Conservation (phyloP, 371 early-diverging fungal genomes). For the Mucor plumbeus region DNA sequence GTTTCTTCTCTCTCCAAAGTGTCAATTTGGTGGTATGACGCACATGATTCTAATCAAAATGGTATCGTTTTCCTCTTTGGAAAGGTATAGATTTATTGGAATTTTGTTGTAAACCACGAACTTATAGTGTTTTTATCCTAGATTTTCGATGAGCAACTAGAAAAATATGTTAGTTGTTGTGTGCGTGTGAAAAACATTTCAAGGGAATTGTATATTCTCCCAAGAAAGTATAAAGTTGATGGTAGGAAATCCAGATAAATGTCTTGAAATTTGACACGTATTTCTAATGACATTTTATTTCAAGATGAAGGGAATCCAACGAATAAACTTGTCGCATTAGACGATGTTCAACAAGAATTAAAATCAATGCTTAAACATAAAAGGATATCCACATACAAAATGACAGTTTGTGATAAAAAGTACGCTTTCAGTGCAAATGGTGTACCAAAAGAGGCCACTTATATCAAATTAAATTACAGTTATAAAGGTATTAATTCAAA, state of each 20-base stretch:
- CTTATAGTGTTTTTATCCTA: neutral
- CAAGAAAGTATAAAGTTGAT: slow-evolving; percentile 63
- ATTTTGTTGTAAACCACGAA: neutral
- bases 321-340: slow-evolving; percentile 60
- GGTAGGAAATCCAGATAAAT: slow-evolving; percentile 26
- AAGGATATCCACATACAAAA: slow-evolving; percentile 59
- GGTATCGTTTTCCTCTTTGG: slow-evolving; percentile 90
- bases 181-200: slow-evolving; percentile 75
- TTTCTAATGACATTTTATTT: neutral
- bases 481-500: slow-evolving; percentile 55
- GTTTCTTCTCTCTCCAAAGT: neutral
- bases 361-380: slow-evolving; percentile 56
- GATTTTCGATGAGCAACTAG: slow-evolving; percentile 21
- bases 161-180: slow-evolving; percentile 79
- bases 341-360: slow-evolving; percentile 80
- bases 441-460: slow-evolving; percentile 80
- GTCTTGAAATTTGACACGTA: neutral
- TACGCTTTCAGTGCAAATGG: slow-evolving; percentile 92
- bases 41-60: slow-evolving; percentile 68
- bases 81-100: slow-evolving; percentile 54
- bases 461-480: slow-evolving; percentile 84
- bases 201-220: slow-evolving; percentile 88
- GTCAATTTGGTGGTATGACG: slow-evolving; percentile 92
- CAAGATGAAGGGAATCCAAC: slow-evolving; percentile 58
- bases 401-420: slow-evolving; percentile 72